Evolutionary conservation across 1,139 yeast species (phyloP), one percentile per base, ranked within the genome.

Genomic region (Spencermartinsiella ligniputridi): DNA sequence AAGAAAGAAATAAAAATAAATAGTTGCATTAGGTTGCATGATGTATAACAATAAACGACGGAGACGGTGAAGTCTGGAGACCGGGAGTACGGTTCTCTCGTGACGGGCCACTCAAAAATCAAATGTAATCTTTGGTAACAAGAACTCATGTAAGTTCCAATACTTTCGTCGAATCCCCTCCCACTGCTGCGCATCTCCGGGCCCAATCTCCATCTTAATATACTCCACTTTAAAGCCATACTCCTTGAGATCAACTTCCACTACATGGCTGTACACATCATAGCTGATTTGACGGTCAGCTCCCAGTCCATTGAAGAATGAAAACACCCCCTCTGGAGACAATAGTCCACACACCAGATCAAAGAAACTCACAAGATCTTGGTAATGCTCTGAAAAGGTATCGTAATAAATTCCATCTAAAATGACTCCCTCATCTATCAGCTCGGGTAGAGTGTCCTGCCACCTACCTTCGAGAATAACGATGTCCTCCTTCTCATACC

Each of bases 221-320:
- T 72, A 88, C 11, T 68, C 62, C 47, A 86, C 79, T 34, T 69
- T 57, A 57, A 90, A 68, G 2, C 97, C 97, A 60, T 84, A 89
- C 56, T 84, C 86, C 41, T 71, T 71, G 55, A 90, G 71, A 61
- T 90, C 97, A 46, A 88, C 67, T 54, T 82, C 87, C 4, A 87
- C 95, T 50, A 90, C 81, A 56, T 79, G 76, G 60, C 79, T 81
- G 69, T 90, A 90, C 12, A 90, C 97, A 57, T 90, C 96, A 63
- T 90, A 90, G 48, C 90, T 78, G 9, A 89, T 77, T 60, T 84
- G 80, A 58, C 97, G 74, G 58, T 90, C 97, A 4, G 97, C 97
- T n/a, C 97, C 97, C 32, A 90, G 72, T 0, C 97, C 97, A 58
- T 90, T 90, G 71, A 90, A 90, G 62, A 88, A 90, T 1, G 96